phyloP scores from a whole-genome alignment of 1,284 basidiomycete genomes.

The Cutaneotrichosporon sp. region DNA sequence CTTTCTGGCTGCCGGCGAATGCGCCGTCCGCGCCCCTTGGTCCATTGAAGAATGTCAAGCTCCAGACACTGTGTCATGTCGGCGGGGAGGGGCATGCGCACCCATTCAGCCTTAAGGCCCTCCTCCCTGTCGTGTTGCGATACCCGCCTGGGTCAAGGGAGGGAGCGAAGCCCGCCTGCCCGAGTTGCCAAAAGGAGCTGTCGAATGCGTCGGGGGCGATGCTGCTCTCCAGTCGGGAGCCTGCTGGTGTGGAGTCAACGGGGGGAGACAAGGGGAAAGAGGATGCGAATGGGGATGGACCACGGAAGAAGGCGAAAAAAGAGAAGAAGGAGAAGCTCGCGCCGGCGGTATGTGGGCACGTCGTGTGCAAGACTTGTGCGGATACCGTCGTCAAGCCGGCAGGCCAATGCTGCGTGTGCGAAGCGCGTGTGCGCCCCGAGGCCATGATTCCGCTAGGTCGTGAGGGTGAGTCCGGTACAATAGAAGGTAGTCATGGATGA shows the following conservation, averaged over 20 bases:
- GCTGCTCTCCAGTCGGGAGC: conserved; percentile 46
- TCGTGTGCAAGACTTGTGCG: conserved; percentile 77
- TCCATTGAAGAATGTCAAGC: conserved; percentile 69
- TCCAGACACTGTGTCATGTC: conserved; percentile 79
- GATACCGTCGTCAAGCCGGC: conserved; percentile 70
- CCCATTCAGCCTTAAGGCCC: conserved; percentile 62
- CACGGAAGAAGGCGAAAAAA: conserved; percentile 31
- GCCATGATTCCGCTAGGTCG: conserved; percentile 53
- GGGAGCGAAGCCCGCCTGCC: conserved; percentile 62
- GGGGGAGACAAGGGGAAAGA: conserved; percentile 28
- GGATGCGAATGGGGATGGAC: conserved; percentile 31
- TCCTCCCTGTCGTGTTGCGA: conserved; percentile 70
- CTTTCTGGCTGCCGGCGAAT: conserved; percentile 87
- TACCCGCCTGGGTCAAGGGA: conserved; percentile 47
- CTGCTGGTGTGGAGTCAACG: conserved; percentile 8
- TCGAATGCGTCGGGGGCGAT: conserved; percentile 73
- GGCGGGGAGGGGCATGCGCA: conserved; percentile 54
- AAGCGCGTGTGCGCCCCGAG: conserved; percentile 49
- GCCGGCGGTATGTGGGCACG: conserved; percentile 62
- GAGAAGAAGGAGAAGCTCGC: conserved; percentile 36
- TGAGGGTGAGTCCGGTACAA: conserved; percentile 59
- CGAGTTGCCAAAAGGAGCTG: conserved; percentile 77
- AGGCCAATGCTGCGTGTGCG: conserved; percentile 77
- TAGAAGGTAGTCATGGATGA: not conserved
- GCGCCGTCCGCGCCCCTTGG: conserved; percentile 66